Evolutionary conservation across 108 stramenopile species (phyloP).

Genomic region (Skeletonema menzelii): DNA sequence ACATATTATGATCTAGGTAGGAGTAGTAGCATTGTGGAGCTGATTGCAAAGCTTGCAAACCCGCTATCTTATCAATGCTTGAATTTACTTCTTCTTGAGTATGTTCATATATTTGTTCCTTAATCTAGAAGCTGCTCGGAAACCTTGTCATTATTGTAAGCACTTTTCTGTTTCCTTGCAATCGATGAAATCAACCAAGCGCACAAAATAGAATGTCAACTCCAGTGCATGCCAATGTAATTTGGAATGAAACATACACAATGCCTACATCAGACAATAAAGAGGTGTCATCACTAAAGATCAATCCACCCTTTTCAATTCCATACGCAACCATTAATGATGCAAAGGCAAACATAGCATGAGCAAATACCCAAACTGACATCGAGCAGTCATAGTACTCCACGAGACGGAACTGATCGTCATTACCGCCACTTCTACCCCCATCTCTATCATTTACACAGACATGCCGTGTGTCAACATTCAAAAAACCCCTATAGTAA

Average conservation of each 20-base stretch:
- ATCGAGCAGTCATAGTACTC: constrained; percentile 1
- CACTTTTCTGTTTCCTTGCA: too few relatives aligned
- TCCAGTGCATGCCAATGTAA: background rate
- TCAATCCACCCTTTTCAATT: background rate
- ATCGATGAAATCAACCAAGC: too few relatives aligned
- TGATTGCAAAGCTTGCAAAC: too few relatives aligned
- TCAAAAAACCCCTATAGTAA: background rate
- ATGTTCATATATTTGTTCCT: too few relatives aligned
- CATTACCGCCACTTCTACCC: background rate
- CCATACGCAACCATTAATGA: background rate
- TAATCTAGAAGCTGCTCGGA: background rate
- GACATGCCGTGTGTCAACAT: constrained; percentile 4
- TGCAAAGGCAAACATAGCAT: background rate
- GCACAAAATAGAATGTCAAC: background rate
- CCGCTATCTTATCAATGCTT: too few relatives aligned
- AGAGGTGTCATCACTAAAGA: background rate
- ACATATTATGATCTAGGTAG: too few relatives aligned
- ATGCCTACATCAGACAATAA: background rate
- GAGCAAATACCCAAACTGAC: background rate
- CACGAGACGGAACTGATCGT: constrained; percentile 2
- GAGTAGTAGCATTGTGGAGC: too few relatives aligned
- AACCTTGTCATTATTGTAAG: too few relatives aligned
- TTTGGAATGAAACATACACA: background rate
- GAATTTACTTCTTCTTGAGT: too few relatives aligned
- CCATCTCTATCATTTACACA: background rate